Conservation (phyloP, 1,284 basidiomycete species). For the Sanguinoderma infundibulare region DNA sequence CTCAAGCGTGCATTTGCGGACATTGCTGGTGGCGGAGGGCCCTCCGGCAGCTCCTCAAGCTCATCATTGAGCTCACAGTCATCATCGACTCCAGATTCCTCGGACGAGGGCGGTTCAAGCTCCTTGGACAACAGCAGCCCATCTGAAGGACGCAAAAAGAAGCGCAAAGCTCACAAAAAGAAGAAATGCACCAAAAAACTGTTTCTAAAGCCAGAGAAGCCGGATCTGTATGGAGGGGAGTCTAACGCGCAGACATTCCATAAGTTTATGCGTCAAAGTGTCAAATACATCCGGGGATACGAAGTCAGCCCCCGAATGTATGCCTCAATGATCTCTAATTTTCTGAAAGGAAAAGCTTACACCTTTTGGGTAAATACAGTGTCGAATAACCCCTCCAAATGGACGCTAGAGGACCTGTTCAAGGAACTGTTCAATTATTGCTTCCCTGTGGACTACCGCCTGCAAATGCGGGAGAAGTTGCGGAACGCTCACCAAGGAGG, state of each 20-base stretch:
- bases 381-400: slow-evolving; percentile 25
- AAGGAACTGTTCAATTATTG: slow-evolving; percentile 46
- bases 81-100: no score
- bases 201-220: slow-evolving; percentile 20
- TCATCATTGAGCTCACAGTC: no score
- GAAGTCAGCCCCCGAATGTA: background rate
- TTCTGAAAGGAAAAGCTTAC: slow-evolving; percentile 40
- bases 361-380: slow-evolving; percentile 44
- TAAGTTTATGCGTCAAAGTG: slow-evolving; percentile 20
- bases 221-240: slow-evolving; percentile 18
- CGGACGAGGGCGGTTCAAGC: background rate
- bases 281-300: slow-evolving; percentile 12
- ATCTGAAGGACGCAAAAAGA: background rate
- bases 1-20: slow-evolving; percentile 10
- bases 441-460: slow-evolving; percentile 44
- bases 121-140: background rate
- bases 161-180: background rate
- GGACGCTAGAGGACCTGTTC: slow-evolving; percentile 37
- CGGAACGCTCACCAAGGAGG: slow-evolving; percentile 19
- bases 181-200: background rate
- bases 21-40: background rate
- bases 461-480: slow-evolving; percentile 25
- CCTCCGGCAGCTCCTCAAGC: background rate
- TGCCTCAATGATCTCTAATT: slow-evolving; percentile 8
- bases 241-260: slow-evolving; percentile 23